Conservation (phyloP, 257 asterid genomes). For the Solanum chiquidenum region DNA sequence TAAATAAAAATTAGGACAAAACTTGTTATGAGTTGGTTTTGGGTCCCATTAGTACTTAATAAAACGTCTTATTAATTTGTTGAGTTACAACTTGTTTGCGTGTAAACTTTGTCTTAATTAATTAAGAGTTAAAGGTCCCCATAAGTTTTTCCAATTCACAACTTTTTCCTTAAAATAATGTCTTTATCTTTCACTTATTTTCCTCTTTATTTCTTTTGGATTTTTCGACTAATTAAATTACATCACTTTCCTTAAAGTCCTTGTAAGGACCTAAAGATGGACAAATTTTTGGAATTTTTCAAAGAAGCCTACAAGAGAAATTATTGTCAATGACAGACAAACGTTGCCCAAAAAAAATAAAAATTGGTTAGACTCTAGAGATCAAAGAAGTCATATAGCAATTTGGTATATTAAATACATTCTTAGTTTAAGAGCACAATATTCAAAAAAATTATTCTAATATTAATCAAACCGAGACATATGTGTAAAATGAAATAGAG, state of each 20-base stretch:
- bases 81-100: not conserved
- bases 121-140: not conserved
- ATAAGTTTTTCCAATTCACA: not conserved
- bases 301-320: not conserved
- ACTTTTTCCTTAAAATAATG: not conserved
- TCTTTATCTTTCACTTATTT: not conserved
- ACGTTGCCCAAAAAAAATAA: not conserved
- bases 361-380: not conserved
- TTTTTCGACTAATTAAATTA: not conserved
- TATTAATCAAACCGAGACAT: not conserved
- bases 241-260: not conserved
- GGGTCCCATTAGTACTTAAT: not conserved
- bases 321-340: not conserved
- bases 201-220: not conserved
- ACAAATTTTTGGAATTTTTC: not conserved
- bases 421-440: not conserved
- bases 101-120: not conserved
- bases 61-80: not conserved
- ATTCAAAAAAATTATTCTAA: not conserved
- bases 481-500: not conserved
- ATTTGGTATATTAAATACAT: not conserved
- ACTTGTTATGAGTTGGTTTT: not conserved
- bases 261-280: not conserved
- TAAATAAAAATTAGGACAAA: not conserved
- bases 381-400: not conserved